Percentiles rank a stretch among this genome's conserved stretches.
phyloP scores from a whole-genome alignment of 768 basidiomycete species.

The Strobilomyces dryophilus region DNA sequence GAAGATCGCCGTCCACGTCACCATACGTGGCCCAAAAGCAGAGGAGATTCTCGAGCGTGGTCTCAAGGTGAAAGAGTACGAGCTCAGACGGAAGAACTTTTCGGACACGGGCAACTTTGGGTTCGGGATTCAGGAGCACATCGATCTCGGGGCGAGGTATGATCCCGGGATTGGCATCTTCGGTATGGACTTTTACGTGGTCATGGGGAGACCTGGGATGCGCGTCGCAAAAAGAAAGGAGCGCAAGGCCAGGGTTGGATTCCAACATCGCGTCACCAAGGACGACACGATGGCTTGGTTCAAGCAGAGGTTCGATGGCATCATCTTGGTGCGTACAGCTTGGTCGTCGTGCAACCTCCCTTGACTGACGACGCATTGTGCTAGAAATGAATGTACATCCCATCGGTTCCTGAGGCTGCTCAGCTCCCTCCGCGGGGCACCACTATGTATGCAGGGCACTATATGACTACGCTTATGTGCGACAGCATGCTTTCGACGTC shows the following conservation, averaged over 20 bases:
- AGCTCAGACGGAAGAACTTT: conserved; percentile 95
- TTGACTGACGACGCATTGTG: not conserved
- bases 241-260: conserved; percentile 83
- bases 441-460: conserved; percentile 21
- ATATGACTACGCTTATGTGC: conserved; percentile 26
- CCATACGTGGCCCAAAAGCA: conserved; percentile 98
- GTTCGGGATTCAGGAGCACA: conserved; percentile 99
- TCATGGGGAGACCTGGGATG: conserved; percentile 94
- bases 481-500: conserved; percentile 17
- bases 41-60: conserved; percentile 99
- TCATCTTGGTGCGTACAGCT: conserved; percentile 72
- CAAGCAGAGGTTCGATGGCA: conserved; percentile 99
- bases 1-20: conserved; percentile 98
- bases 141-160: conserved; percentile 97
- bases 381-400: conserved; percentile 26
- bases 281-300: conserved; percentile 98
- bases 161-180: conserved; percentile 99
- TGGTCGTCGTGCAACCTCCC: not conserved
- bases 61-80: conserved; percentile 99
- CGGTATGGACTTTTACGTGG: conserved; percentile 98
- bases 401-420: not conserved
- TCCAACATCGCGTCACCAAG: conserved; percentile 87
- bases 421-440: conserved; percentile 3
- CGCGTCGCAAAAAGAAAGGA: conserved; percentile 90
- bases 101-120: conserved; percentile 99